Conservation (phyloP, 2,329 filamentous ascomycete species). For the Stemphylium vesicarium region DNA sequence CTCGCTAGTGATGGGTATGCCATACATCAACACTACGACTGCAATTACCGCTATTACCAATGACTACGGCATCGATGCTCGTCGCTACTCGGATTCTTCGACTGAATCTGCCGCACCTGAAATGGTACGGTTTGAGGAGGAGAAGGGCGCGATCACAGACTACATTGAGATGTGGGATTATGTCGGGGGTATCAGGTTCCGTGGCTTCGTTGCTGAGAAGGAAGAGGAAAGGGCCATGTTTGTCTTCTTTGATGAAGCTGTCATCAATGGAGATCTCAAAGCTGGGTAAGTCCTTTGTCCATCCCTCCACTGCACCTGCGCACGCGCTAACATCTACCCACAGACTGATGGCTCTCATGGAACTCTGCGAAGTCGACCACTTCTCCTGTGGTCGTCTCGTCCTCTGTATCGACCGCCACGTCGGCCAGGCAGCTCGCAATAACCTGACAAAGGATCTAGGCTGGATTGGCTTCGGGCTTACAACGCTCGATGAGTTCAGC, state of each 20-base stretch:
- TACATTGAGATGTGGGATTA: slow-evolving; percentile 89
- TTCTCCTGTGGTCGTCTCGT: slow-evolving; percentile 80
- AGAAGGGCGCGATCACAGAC: slow-evolving; percentile 56
- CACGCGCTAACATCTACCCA: slow-evolving; percentile 17
- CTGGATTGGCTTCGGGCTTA: slow-evolving; percentile 90
- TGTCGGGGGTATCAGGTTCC: slow-evolving; percentile 80
- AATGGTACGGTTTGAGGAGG: slow-evolving; percentile 23
- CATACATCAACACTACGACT: slow-evolving; percentile 6
- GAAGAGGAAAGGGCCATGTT: slow-evolving; percentile 77
- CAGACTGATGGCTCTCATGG: slow-evolving; percentile 80
- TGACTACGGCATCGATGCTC: slow-evolving; percentile 39
- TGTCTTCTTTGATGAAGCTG: slow-evolving; percentile 81
- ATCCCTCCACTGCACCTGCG: not conserved
- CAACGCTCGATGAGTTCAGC: slow-evolving; percentile 79
- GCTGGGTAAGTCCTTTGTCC: slow-evolving; percentile 71
- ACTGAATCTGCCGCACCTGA: slow-evolving; percentile 45
- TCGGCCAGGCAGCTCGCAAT: slow-evolving; percentile 67
- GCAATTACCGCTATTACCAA: slow-evolving; percentile 37
- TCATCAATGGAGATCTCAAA: slow-evolving; percentile 80
- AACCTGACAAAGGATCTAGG: slow-evolving; percentile 80
- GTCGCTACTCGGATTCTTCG: slow-evolving; percentile 25
- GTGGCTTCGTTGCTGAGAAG: slow-evolving; percentile 79
- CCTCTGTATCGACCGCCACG: slow-evolving; percentile 77
- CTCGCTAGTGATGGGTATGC: slow-evolving; percentile 87
- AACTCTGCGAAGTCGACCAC: slow-evolving; percentile 75